These are phyloP conservation scores for Moricandia moricandioides DNA, from an alignment of 345 rosid species.

Conservation along the genomic window DNA sequence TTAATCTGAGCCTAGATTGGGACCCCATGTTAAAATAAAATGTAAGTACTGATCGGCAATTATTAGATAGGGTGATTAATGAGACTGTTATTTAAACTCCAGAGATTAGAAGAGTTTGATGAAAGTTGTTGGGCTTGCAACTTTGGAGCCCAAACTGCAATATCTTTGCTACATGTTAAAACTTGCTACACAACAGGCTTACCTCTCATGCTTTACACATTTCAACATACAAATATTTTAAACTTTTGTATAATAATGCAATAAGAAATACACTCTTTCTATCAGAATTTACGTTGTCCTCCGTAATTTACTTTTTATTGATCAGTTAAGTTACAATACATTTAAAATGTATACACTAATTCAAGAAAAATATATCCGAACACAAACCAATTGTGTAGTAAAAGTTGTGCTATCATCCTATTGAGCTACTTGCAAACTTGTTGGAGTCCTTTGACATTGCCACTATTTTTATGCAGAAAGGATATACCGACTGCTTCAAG, in stretches of 20 bases:
- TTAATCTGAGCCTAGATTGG: no score
- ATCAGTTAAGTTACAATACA: not conserved
- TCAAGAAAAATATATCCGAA: not conserved
- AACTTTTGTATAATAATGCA: not conserved
- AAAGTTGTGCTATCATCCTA: not conserved
- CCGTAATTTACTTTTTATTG: not conserved
- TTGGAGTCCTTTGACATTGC: not conserved
- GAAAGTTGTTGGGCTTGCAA: not conserved
- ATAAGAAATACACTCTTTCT: not conserved
- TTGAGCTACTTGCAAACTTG: not conserved
- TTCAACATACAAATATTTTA: not conserved
- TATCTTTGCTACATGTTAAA: not conserved
- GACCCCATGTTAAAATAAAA: not conserved
- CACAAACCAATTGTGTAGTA: not conserved
- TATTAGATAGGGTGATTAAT: not conserved
- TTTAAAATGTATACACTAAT: not conserved
- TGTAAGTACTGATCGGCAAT: not conserved
- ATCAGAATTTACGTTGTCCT: not conserved
- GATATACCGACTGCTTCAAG: constrained; percentile 8
- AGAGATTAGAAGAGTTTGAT: not conserved
- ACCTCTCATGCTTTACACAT: not conserved
- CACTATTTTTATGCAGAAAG: not conserved
- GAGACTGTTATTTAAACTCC: not conserved
- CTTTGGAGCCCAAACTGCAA: not conserved
- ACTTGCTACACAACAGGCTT: not conserved